phyloP scores from a whole-genome alignment of 2,329 filamentous ascomycete genomes.

The Orbilia ellipsospora region DNA sequence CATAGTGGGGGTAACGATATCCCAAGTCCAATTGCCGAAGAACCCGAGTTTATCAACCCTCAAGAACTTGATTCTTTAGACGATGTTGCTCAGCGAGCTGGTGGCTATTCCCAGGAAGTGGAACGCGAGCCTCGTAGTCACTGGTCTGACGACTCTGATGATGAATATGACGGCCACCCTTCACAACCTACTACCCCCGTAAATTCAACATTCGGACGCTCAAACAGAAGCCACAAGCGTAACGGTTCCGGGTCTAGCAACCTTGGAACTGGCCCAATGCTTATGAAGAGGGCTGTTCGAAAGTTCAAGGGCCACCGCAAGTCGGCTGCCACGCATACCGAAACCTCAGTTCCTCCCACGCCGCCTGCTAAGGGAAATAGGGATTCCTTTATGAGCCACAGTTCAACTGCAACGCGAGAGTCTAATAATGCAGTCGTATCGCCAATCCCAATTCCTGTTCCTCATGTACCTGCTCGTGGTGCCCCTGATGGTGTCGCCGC shows the following conservation, averaged over 20 bases:
- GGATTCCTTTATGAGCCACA: conserved; percentile 33
- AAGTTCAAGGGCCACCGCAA: conserved; percentile 38
- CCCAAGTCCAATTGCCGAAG: conserved; percentile 28
- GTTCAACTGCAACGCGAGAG: conserved; percentile 20
- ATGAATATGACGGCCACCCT: not conserved
- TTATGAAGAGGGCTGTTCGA: conserved; percentile 47
- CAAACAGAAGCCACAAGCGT: conserved; percentile 32
- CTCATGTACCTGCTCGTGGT: conserved; percentile 9
- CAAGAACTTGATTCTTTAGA: not conserved
- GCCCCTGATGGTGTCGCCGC: not conserved
- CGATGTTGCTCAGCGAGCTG: not conserved
- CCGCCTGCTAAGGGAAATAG: conserved; percentile 34
- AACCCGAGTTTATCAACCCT: conserved; percentile 6
- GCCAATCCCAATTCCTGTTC: conserved; percentile 8
- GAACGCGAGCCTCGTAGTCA: conserved; percentile 35
- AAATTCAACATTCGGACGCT: conserved; percentile 11
- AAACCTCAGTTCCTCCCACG: conserved; percentile 1
- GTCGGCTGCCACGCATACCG: conserved; percentile 11
- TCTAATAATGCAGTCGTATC: conserved; percentile 11
- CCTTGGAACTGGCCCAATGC: conserved; percentile 44
- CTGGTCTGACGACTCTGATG: conserved; percentile 49
- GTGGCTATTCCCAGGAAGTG: not conserved
- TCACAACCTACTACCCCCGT: conserved; percentile 30
- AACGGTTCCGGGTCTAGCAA: conserved; percentile 43
- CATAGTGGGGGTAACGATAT: not conserved